These are phyloP conservation scores for Bombardia bombarda DNA, from an alignment of 495 filamentous ascomycete genomes.

Conservation along the genomic window DNA sequence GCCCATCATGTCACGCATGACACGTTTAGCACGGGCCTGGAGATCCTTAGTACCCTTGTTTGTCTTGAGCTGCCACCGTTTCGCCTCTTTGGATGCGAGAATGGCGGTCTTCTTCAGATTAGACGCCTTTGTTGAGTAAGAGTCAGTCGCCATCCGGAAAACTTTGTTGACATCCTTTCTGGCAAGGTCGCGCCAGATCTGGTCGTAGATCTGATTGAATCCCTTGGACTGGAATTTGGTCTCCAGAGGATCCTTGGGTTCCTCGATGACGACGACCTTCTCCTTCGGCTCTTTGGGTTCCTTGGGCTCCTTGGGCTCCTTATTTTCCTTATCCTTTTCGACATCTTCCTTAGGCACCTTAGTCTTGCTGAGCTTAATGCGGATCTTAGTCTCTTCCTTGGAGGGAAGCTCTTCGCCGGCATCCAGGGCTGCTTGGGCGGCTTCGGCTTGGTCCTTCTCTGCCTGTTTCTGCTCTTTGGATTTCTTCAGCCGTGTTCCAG, in stretches of 20 bases:
- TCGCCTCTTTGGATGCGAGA: slow-evolving; percentile 92
- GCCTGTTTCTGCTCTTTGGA: slow-evolving; percentile 96
- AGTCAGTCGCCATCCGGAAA: slow-evolving; percentile 73
- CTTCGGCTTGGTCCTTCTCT: slow-evolving; percentile 87
- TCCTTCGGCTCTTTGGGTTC: slow-evolving; percentile 68
- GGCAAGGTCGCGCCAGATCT: slow-evolving; percentile 94
- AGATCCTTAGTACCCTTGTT: slow-evolving; percentile 99
- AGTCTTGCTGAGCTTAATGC: slow-evolving; percentile 44
- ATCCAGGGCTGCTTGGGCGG: slow-evolving; percentile 77
- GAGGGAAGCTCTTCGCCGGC: slow-evolving; percentile 70
- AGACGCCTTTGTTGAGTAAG: slow-evolving; percentile 73
- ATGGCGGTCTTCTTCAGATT: slow-evolving; percentile 97
- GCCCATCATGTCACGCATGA: slow-evolving; percentile 98
- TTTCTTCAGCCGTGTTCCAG: slow-evolving; percentile 67
- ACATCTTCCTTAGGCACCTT: slow-evolving; percentile 23
- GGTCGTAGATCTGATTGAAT: slow-evolving; percentile 95
- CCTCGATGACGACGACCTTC: slow-evolving; percentile 52
- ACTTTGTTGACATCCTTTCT: slow-evolving; percentile 91
- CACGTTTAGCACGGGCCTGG: slow-evolving; percentile 91
- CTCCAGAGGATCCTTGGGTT: slow-evolving; percentile 40
- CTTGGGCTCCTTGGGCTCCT: slow-evolving; percentile 47
- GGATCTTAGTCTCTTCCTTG: slow-evolving; percentile 60
- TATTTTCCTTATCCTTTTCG: slow-evolving; percentile 37
- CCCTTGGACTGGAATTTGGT: slow-evolving; percentile 75
- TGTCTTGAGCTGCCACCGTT: slow-evolving; percentile 91